Evolutionary conservation across 2,329 filamentous ascomycete genomes (phyloP).

Genomic region (Fusarium stilboides): DNA sequence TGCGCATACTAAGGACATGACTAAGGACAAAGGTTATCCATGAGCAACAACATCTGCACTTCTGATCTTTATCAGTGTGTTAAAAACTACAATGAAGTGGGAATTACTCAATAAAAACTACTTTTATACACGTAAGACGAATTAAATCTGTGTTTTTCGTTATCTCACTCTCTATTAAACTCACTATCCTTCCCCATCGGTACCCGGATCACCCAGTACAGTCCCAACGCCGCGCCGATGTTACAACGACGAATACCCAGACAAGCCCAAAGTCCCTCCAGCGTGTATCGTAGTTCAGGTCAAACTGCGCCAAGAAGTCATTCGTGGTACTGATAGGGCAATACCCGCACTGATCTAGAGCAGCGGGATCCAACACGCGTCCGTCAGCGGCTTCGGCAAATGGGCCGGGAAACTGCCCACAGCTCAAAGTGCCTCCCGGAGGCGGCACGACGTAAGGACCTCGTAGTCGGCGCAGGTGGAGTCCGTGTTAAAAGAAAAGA

Average conservation of each 20-base stretch:
- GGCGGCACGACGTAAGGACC: neutral
- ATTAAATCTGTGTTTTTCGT: no score
- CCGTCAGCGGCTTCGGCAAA: neutral
- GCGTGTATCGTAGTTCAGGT: neutral
- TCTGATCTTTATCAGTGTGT: no score
- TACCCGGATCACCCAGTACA: neutral
- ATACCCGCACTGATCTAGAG: neutral
- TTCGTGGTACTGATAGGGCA: neutral
- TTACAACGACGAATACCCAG: neutral
- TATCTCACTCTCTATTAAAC: no score
- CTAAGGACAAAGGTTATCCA: no score
- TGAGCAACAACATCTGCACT: no score
- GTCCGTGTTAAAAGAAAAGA: no score
- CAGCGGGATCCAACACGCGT: neutral
- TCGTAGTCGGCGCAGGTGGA: neutral
- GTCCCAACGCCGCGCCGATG: neutral
- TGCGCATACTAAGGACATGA: no score
- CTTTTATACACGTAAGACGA: no score
- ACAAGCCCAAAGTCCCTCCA: neutral
- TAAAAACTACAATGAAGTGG: no score
- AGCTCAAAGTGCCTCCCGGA: neutral
- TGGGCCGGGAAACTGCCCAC: neutral
- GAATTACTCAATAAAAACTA: no score
- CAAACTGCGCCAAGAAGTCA: neutral
- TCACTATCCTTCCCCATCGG: neutral